These are phyloP conservation scores for Trichoderma polysporum DNA, from an alignment of 2,329 filamentous ascomycete species.

Conservation along the genomic window DNA sequence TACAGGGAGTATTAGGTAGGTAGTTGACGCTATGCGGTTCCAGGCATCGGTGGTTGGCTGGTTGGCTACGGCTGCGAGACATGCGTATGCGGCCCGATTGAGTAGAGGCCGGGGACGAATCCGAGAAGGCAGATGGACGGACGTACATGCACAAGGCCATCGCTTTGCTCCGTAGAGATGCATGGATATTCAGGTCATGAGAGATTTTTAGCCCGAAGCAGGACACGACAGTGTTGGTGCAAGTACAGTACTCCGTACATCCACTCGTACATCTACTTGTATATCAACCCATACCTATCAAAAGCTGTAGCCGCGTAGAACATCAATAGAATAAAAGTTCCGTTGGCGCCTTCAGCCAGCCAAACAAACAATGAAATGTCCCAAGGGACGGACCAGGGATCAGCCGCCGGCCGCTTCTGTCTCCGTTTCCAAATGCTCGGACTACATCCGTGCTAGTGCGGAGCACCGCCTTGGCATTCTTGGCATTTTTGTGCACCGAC, in stretches of 20 bases:
- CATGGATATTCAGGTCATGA: slow-evolving; percentile 9
- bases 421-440: neutral
- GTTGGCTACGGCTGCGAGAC: slow-evolving; percentile 18
- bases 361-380: too few species aligned
- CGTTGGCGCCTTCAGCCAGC: too few species aligned
- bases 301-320: neutral
- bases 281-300: neutral
- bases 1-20: neutral
- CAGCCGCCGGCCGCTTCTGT: neutral
- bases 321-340: neutral
- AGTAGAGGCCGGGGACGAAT: slow-evolving; percentile 4
- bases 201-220: neutral
- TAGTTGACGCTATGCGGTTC: slow-evolving; percentile 6
- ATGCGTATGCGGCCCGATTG: slow-evolving; percentile 17
- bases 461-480: neutral
- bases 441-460: neutral
- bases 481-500: neutral
- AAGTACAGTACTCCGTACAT: too few species aligned
- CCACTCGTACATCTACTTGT: neutral
- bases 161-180: neutral
- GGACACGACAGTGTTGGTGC: neutral
- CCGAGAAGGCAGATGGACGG: neutral
- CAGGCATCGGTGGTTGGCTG: neutral
- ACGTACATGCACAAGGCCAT: neutral
- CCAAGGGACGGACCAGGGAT: neutral